Evolutionary conservation across 1,284 basidiomycete species (phyloP), one percentile per base, ranked within the genome.

Genomic region (Kwoniella shivajii): DNA sequence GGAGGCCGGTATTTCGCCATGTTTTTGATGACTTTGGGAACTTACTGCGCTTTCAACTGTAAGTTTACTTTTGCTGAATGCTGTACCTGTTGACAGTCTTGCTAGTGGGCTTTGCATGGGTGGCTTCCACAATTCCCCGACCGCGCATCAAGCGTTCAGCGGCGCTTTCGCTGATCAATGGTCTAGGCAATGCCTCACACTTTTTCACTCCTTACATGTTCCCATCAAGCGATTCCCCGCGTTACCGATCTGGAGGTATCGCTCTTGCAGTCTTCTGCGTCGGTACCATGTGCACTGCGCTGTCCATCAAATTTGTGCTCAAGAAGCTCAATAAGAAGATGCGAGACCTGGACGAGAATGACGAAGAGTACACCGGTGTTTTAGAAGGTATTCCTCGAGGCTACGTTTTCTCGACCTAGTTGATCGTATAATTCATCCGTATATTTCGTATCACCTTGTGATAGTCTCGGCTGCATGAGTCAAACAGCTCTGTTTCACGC

Each of bases 1-100:
- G 71, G 55, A 3, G 63, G 60, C 16, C 60, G 68, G 14, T 71
- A 69, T 57, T 43, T 68, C 29, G 49, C 60, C 27, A 58, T 60
- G 43, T 50, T 60, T 36, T 29, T 64, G 20, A 55, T 65, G 29
- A 36, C 29, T 24, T 14, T 51, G n/a, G 50, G 50, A 3, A 51
- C 50, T 3, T 51, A 51, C 50, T 20, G 38, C 39, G 50, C 34
- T 18, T 38, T 38, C 50, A 42, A n/a, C 26, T 10, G n/a, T n/a
- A n/a, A n/a, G n/a, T n/a, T n/a, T n/a, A n/a, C n/a, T n/a, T n/a
- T n/a, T n/a, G n/a, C n/a, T n/a, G n/a, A n/a, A n/a, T n/a, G n/a
- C n/a, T n/a, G n/a, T n/a, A n/a, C n/a, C n/a, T n/a, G n/a, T n/a
- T n/a, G n/a, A n/a, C n/a, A n/a, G n/a, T n/a, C n/a, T n/a, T n/a